Conservation (phyloP, 2,329 filamentous ascomycete genomes). For the Magnaporthiopsis incrustans region DNA sequence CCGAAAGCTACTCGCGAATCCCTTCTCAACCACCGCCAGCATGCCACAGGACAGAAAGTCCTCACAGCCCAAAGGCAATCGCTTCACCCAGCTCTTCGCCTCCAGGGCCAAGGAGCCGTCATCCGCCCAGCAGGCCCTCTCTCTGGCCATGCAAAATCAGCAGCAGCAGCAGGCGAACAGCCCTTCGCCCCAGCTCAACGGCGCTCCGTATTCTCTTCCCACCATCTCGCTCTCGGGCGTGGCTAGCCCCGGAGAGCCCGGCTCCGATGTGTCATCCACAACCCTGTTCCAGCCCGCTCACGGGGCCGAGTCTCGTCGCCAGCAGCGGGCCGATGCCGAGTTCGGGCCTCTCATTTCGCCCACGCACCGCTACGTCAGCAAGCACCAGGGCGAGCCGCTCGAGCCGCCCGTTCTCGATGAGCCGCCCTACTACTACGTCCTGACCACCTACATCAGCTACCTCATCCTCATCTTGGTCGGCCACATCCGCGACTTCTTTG, state of each 20-base stretch:
- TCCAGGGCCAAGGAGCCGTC: constrained; percentile 61
- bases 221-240: constrained; percentile 78
- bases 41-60: constrained; percentile 47
- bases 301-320: constrained; percentile 68
- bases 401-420: constrained; percentile 85
- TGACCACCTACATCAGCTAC: constrained; percentile 98
- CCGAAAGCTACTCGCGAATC: constrained; percentile 46
- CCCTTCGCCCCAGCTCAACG: constrained; percentile 38
- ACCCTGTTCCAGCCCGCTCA: constrained; percentile 80
- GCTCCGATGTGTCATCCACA: constrained; percentile 67
- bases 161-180: constrained; percentile 48
- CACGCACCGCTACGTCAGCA: constrained; percentile 81
- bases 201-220: constrained; percentile 52
- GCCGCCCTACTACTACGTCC: constrained; percentile 90
- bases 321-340: constrained; percentile 76
- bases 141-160: constrained; percentile 3
- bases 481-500: constrained; percentile 94
- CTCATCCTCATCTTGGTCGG: constrained; percentile 91
- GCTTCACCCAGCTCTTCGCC: constrained; percentile 76
- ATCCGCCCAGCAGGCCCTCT: constrained; percentile 57
- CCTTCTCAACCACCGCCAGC: constrained; percentile 42
- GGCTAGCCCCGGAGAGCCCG: constrained; percentile 45
- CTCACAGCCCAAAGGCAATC: constrained; percentile 62
- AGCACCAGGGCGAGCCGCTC: constrained; percentile 73
- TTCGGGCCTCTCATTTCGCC: constrained; percentile 79